Evolutionary conservation across 2,329 filamentous ascomycete genomes (phyloP), one percentile per base, ranked within the genome.

Genomic region (Zarea fungicola): DNA sequence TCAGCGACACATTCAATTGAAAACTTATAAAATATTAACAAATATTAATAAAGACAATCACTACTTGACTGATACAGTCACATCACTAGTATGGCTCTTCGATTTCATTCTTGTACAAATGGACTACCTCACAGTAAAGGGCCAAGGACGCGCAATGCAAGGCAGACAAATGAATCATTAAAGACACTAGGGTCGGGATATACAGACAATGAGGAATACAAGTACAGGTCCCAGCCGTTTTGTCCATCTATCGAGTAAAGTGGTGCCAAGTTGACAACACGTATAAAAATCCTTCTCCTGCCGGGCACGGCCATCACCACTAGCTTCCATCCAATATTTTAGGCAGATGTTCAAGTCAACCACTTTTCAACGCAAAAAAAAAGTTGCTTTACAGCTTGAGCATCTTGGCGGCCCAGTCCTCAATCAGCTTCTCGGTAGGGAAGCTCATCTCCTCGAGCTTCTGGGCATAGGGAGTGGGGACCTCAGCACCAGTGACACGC

Each of bases 391-490:
- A 93, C 65, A 95, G 75, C 58, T 83, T 81, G 65, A 99, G 77
- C 61, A 97, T 77, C 83, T 96, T 97, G 59, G 85, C 89, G 48
- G 87, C 87, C 67, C 93, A 92, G 60, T 87, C 76, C 69, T 89
- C 85, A 65, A 99, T 96, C 61, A 95, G 77, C 56, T 84, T 70
- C 75, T 96, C 89, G 58, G 85, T 88, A 43, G 93, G 93, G 85
- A 99, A 99, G 62, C 79, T 79, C 89, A 99, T 86, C 73, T 93
- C 84, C 80, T 99, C 93, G 51, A 99, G 81, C 67, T 89, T 88
- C 71, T 85, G 78, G 51, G 93, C 92, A 67, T 99, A 97, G 31
- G 93, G 93, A 7, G 93, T 99, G 42, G 93, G 93, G 11, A 99
- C 93, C 69, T 99, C 93, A 56, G 93, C 92, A 68, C 93, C 93